Evolutionary conservation across 352 stramenopile genomes (phyloP), one percentile per base, ranked within the genome.

Genomic region (Pythium sukuiense): DNA sequence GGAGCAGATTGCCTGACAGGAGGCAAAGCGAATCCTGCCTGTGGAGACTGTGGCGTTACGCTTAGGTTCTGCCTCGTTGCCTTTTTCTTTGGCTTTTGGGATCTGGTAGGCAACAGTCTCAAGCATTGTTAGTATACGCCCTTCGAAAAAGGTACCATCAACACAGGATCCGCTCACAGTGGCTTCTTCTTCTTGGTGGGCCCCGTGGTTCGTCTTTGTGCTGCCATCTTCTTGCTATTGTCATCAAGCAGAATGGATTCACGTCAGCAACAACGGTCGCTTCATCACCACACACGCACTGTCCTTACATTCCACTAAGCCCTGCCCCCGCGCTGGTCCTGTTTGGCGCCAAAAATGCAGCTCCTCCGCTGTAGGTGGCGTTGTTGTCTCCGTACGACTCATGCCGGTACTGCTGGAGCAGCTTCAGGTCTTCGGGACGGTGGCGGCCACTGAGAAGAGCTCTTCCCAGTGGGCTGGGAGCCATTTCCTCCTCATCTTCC

Each of bases 361-460:
- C 4, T 46, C 20, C 43, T 13, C 43, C 43, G 12, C 41, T 3
- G 5, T 27, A 39, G 11, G 2, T 52, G 8, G n/a, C 8, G 26
- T 63, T 69, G 54, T 69, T 63, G n/a, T 62, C 53, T 57, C 60
- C 60, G 37, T 57, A 61, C 2, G 52, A 48, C 1, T 33, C 32
- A 13, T 33, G 12, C 14, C 43, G 54, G 8, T 14, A 41, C 13
- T 57, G 55, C 33, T 59, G 32, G 7, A 55, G 53, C 41, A 55
- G 13, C 20, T 41, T 50, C 9, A 63, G 13, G 4, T 60, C 55
- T 26, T 64, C 63, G 2, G 55, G 57, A 0, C 50, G 41, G 53
- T 71, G 58, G 2, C 63, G 59, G 2, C 43, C 37, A 14, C 65
- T 77, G 29, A 76, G 26, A 14, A 76, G 50, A 1, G 59, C 69